A percentile compares a stretch with the other conserved stretches of the same genome.
phyloP scores from a whole-genome alignment of 148 eudicot species.

The Nepenthes mirabilis region DNA sequence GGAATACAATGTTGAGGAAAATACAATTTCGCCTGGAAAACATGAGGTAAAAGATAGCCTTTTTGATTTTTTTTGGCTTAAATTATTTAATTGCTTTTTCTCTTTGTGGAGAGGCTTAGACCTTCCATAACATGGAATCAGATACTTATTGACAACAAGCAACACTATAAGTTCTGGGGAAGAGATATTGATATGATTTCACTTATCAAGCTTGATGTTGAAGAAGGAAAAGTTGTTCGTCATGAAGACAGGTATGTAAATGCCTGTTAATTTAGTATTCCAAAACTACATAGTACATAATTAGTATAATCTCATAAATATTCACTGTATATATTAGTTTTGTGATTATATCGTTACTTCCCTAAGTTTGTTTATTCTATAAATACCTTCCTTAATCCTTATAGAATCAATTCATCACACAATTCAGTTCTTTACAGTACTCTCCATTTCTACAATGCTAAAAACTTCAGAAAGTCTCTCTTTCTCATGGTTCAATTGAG shows the following conservation, averaged over 20 bases:
- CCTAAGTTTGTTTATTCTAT: too few species aligned
- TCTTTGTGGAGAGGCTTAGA: neutral
- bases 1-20: slow-evolving; percentile 55
- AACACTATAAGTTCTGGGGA: slow-evolving; percentile 64
- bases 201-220: slow-evolving; percentile 48
- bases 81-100: neutral
- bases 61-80: neutral
- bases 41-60: slow-evolving; percentile 36
- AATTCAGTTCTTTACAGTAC: too few species aligned
- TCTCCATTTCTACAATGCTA: too few species aligned
- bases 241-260: slow-evolving; percentile 66
- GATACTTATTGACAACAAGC: slow-evolving; percentile 80
- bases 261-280: neutral
- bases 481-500: too few species aligned
- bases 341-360: too few species aligned
- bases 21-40: slow-evolving; percentile 41
- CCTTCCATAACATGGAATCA: slow-evolving; percentile 5
- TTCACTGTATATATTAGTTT: too few species aligned
- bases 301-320: too few species aligned
- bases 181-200: slow-evolving; percentile 60
- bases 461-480: too few species aligned
- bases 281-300: too few species aligned
- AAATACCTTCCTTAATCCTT: too few species aligned
- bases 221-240: slow-evolving; percentile 57
- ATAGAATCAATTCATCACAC: too few species aligned